These are phyloP conservation scores for Lentinula novae-zelandiae DNA, from an alignment of 1,284 basidiomycete genomes.

Conservation along the genomic window DNA sequence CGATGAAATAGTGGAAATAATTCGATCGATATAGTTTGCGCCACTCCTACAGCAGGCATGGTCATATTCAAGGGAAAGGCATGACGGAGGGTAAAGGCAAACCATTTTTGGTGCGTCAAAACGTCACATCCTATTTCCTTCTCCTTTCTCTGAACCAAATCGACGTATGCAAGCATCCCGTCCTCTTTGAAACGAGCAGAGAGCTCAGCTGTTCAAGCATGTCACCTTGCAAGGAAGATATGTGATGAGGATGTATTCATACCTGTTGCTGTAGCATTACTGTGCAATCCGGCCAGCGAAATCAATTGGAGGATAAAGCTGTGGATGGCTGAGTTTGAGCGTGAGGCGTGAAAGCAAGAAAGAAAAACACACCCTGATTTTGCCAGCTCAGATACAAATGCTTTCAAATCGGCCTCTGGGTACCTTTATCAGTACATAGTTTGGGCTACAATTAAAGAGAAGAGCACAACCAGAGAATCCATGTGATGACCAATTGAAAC, in stretches of 20 bases:
- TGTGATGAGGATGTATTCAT: slow-evolving; percentile 22
- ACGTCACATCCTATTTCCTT: slow-evolving; percentile 91
- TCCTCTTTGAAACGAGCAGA: slow-evolving; percentile 75
- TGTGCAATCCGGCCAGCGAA: slow-evolving; percentile 86
- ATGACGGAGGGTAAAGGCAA: slow-evolving; percentile 16
- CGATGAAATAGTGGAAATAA: slow-evolving; percentile 73
- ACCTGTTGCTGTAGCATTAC: slow-evolving; percentile 80
- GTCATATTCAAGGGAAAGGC: neutral
- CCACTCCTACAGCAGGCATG: slow-evolving; percentile 56
- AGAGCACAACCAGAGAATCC: slow-evolving; percentile 64
- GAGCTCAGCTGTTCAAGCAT: slow-evolving; percentile 56
- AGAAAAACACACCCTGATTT: slow-evolving; percentile 69
- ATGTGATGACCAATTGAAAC: slow-evolving; percentile 88
- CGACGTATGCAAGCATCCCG: slow-evolving; percentile 86
- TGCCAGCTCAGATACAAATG: slow-evolving; percentile 88
- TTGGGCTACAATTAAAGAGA: neutral
- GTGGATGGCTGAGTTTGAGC: slow-evolving; percentile 11
- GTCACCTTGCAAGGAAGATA: neutral
- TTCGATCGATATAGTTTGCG: slow-evolving; percentile 82
- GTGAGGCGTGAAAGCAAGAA: slow-evolving; percentile 15
- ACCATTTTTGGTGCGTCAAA: slow-evolving; percentile 90
- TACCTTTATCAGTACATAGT: neutral
- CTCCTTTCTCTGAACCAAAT: slow-evolving; percentile 84
- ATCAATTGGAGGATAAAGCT: slow-evolving; percentile 84
- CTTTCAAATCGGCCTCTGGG: slow-evolving; percentile 70